Evolutionary conservation across 768 basidiomycete genomes (phyloP).

Genomic region (Cantharellus anzutake): DNA sequence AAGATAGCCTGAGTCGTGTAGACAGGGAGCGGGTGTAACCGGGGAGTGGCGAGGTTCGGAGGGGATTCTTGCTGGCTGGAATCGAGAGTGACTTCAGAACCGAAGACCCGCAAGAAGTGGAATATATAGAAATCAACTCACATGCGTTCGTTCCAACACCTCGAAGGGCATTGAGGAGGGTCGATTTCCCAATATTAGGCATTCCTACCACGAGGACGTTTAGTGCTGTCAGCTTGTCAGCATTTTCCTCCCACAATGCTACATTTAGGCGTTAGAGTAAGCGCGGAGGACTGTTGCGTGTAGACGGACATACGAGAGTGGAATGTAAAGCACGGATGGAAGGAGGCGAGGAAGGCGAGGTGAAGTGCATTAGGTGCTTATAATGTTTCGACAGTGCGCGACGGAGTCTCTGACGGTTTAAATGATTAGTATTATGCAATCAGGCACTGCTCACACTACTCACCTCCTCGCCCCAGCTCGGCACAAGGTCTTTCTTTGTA

Average conservation of each 20-base stretch:
- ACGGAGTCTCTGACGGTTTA: slow-evolving; percentile 41
- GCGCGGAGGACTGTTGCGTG: not conserved
- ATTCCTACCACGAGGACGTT: slow-evolving; percentile 92
- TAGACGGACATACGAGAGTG: slow-evolving; percentile 52
- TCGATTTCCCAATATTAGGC: slow-evolving; percentile 98
- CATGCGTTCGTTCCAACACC: slow-evolving; percentile 70
- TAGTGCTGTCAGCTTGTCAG: slow-evolving; percentile 45
- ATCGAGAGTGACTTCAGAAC: slow-evolving; percentile 13
- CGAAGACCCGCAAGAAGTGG: not conserved
- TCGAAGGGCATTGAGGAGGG: slow-evolving; percentile 75
- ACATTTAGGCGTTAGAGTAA: not conserved
- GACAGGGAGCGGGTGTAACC: slow-evolving; percentile 82
- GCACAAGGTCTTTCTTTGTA: slow-evolving; percentile 84
- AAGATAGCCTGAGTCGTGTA: slow-evolving; percentile 78
- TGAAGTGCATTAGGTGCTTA: slow-evolving; percentile 10
- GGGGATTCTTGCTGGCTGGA: slow-evolving; percentile 59
- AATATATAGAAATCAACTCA: slow-evolving; percentile 15
- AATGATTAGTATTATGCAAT: not conserved
- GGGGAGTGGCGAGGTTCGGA: slow-evolving; percentile 74
- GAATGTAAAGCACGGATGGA: slow-evolving; percentile 37
- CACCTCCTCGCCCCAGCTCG: slow-evolving; percentile 77
- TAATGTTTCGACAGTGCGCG: slow-evolving; percentile 12
- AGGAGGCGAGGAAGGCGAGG: slow-evolving; percentile 5
- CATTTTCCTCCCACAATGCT: slow-evolving; percentile 55
- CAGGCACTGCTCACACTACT: slow-evolving; percentile 9